A percentile compares a stretch with the other conserved stretches of the same genome.
Evolutionary conservation across 208 protist genomes (phyloP).

Genomic region (Acanthamoeba royreba): DNA sequence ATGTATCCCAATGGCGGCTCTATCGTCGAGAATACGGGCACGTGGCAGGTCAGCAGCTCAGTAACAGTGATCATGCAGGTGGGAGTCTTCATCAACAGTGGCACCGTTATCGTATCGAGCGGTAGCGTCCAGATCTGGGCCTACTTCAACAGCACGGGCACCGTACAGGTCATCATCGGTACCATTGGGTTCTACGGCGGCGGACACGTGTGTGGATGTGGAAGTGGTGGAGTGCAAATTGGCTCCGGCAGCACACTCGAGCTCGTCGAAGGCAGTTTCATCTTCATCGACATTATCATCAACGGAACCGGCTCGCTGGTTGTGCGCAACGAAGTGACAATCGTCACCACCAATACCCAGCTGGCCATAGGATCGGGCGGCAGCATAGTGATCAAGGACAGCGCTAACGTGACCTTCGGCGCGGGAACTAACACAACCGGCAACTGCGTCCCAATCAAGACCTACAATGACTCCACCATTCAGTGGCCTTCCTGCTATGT

Average conservation of each 20-base stretch:
- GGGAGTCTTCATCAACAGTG: constrained; percentile 21
- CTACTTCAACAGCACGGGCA: background rate
- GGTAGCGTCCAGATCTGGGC: background rate
- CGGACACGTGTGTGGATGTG: background rate
- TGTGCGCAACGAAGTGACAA: background rate
- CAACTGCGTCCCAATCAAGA: background rate
- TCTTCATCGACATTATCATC: background rate
- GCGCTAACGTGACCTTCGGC: background rate
- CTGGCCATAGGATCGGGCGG: background rate
- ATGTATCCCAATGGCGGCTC: background rate
- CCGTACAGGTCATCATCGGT: background rate
- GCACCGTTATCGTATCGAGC: too few species aligned
- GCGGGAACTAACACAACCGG: background rate
- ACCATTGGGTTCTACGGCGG: background rate
- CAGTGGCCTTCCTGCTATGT: background rate
- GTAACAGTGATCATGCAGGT: background rate
- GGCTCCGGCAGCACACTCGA: background rate
- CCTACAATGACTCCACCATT: background rate
- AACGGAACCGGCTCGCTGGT: background rate
- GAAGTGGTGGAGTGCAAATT: background rate
- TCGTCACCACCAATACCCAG: background rate
- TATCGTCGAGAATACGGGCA: background rate
- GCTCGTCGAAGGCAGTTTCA: background rate
- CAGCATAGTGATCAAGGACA: background rate
- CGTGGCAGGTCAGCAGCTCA: background rate